Evolutionary conservation across 345 rosid genomes (phyloP).

Genomic region (Populus euphratica): DNA sequence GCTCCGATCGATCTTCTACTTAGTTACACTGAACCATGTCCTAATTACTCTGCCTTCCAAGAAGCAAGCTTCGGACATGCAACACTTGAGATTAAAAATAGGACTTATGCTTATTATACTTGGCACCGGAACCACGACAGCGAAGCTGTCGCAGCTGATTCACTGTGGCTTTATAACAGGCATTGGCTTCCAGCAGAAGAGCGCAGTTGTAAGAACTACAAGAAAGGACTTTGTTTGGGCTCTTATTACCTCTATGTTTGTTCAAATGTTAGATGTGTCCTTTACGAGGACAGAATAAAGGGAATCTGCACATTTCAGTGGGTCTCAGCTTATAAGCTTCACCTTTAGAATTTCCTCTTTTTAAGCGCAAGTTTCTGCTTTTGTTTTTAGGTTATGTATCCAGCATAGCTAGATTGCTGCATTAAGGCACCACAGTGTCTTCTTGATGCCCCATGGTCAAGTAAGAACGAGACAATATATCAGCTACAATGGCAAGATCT

Average conservation of each 20-base stretch:
- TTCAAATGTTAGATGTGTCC: not conserved
- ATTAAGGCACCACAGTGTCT: too few species aligned
- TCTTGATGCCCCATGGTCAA: too few species aligned
- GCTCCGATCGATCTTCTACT: too few species aligned
- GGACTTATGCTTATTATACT: slow-evolving; percentile 33
- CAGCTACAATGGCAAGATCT: too few species aligned
- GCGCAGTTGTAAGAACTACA: not conserved
- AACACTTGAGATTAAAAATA: slow-evolving; percentile 28
- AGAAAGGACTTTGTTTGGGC: not conserved
- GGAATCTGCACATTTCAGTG: not conserved
- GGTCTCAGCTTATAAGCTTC: not conserved
- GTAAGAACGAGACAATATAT: too few species aligned
- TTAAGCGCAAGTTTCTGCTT: not conserved
- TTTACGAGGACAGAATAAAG: not conserved
- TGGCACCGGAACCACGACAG: slow-evolving; percentile 42
- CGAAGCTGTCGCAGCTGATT: slow-evolving; percentile 30
- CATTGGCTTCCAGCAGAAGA: slow-evolving; percentile 30
- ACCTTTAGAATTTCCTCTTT: not conserved
- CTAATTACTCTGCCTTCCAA: slow-evolving; percentile 31
- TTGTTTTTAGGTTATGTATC: too few species aligned
- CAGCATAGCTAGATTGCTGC: too few species aligned
- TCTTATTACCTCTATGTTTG: not conserved
- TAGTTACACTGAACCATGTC: slow-evolving; percentile 32
- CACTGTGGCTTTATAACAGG: slow-evolving; percentile 31
- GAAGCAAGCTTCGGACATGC: slow-evolving; percentile 45